These are phyloP conservation scores for Sporothrix humicola DNA, from an alignment of 2,329 filamentous ascomycete genomes.

Conservation along the genomic window DNA sequence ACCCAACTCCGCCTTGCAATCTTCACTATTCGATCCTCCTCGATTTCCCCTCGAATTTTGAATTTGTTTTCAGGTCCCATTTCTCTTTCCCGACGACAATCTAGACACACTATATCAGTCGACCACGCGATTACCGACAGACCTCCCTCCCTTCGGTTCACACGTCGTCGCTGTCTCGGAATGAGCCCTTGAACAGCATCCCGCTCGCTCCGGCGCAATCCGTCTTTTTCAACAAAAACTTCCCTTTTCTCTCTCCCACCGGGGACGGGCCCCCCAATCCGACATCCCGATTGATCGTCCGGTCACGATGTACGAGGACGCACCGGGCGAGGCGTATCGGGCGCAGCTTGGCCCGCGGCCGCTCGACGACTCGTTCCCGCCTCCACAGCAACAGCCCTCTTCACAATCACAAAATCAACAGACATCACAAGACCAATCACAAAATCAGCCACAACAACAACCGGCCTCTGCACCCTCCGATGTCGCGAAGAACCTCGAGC, in stretches of 20 bases:
- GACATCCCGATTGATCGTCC: not conserved
- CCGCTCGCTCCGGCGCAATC: slow-evolving; percentile 19
- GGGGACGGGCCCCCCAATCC: slow-evolving; percentile 25
- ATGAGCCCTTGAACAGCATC: slow-evolving; percentile 1
- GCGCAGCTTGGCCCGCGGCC: not conserved
- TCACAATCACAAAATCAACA: too few species aligned
- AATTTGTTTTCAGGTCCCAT: too few species aligned
- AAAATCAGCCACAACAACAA: not conserved
- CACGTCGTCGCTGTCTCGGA: not conserved
- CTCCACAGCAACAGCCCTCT: too few species aligned
- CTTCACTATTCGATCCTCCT: not conserved
- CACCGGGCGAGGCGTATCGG: not conserved
- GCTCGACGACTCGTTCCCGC: not conserved
- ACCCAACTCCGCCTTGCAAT: not conserved
- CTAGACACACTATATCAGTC: not conserved
- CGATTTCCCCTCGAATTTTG: not conserved
- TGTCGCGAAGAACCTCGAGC: slow-evolving; percentile 49
- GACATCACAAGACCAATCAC: too few species aligned
- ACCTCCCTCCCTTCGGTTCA: too few species aligned
- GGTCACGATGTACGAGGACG: slow-evolving; percentile 2
- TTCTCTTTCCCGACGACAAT: not conserved
- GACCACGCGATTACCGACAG: not conserved
- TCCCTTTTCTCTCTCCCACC: not conserved
- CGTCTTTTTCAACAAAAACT: not conserved
- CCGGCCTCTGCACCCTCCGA: not conserved